Evolutionary conservation across 1,284 basidiomycete genomes (phyloP).

Genomic region (Melampsora larici-populina): DNA sequence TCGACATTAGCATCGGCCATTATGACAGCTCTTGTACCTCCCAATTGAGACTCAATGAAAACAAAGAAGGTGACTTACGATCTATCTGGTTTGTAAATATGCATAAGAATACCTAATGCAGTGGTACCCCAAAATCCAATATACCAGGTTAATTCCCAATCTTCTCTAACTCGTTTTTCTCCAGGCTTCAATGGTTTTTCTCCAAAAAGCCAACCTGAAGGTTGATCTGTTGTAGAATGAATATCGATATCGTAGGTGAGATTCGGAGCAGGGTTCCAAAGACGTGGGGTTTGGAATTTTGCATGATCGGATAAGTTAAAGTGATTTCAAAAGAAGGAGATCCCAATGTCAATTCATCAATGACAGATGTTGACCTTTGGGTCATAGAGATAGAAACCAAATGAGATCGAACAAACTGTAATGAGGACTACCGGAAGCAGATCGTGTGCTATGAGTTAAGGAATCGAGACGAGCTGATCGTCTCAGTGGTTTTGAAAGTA

Average conservation of each 20-base stretch:
- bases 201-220: constrained; percentile 40
- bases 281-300: no score
- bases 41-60: background rate
- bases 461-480: background rate
- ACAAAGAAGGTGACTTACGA: constrained; percentile 11
- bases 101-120: constrained; percentile 22
- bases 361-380: no score
- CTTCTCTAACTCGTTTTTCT: constrained; percentile 36
- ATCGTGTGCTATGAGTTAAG: background rate
- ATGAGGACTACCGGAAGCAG: background rate
- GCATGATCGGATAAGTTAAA: no score
- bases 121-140: constrained; percentile 42
- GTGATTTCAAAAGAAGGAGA: no score
- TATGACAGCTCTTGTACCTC: no score
- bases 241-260: no score
- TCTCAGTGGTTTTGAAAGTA: background rate
- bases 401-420: background rate
- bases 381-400: no score
- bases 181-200: constrained; percentile 20
- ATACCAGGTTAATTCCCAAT: constrained; percentile 41
- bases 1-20: no score
- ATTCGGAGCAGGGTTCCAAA: no score
- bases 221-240: constrained; percentile 42
- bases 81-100: constrained; percentile 40
- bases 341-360: no score